Evolutionary conservation across 2,329 filamentous ascomycete species (phyloP), one percentile per base, ranked within the genome.

Genomic region (Myrmaecium sp.): DNA sequence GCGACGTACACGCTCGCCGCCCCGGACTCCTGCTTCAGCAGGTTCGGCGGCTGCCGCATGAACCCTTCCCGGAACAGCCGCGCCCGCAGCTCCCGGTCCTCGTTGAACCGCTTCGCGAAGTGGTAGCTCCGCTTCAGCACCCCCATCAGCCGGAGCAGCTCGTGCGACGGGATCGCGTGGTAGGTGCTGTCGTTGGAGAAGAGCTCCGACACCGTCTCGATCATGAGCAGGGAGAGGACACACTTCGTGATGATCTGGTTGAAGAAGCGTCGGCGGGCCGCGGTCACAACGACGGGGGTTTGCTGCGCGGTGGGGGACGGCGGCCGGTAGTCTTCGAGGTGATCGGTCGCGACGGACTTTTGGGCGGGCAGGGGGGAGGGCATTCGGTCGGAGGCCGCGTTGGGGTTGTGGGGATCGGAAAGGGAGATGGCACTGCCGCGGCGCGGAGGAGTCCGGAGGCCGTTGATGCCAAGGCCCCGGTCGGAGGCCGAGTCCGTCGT

Each of bases 231-330:
- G 52, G 98, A 91, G 6, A 99, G 62, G 4, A 98, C 91, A 48
- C 89, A 99, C 38, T 91, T 86, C 9, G 86, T 94, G 52, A 99
- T 99, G 51, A 99, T 99, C 39, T 86, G 80, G 57, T 98, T 98
- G 65, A 98, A 98, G 60, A 94, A 94, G 27, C 84, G 77, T 18
- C 89, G 72, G 14, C 89, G 78, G 1, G 89, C 83, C 3, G 83
- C 82, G 1, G 89, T 95, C 4, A 99, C 86, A 1, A 91, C 79
- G 5, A 93, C 68, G 0, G 86, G 82, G 32, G 91, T 82, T 49
- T 89, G 81, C 48, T 91, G 83, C 9, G 83, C 61, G 28, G 67
- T 72, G 14, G 39, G 31, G 5, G 41, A 32, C 19, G 74, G 64
- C 4, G 82, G 80, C 36, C 75, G 79, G 56, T 92, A 95, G 46